Base-by-base conservation (phyloP, 495 filamentous ascomycete genomes). In the Hypoxylon perforatum region DNA sequence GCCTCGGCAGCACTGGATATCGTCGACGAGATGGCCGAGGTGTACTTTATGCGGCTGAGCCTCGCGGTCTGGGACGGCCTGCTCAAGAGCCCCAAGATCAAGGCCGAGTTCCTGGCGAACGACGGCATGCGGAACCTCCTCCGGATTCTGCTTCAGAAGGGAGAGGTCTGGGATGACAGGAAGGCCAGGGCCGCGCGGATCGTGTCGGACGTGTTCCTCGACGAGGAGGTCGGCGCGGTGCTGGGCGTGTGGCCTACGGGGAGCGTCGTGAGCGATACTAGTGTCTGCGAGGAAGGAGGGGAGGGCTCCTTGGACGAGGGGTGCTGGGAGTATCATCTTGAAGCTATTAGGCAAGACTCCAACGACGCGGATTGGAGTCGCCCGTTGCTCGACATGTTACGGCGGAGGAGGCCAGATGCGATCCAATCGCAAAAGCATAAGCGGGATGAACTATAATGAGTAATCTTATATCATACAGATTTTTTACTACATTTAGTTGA, bases 151-250 rank as follows among this genome's bases (percentile, higher is more conserved):
- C 66, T 77, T 15, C 73, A 69, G 53, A 63, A 73, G 12, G 68
- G 69, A 0, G 65, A 64, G 0, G 74, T 72, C 6, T 84, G 79
- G 75, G 78, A 81, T 50, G 62, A 65, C 3, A 62, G 80, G 23
- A 73, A 78, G 49, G 75, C 70, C 25, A 81, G 78, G 61, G 80
- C 83, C 12, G 83, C 76, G 1, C 75, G 82, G 17, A 80, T 88
- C 48, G 72, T 88, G 17, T 74, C 83, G 7, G 87, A 90, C 60
- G 85, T 81, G 56, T 88, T 89, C 47, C 75, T 89, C 17, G 86
- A 88, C 72, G 80, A 82, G 41, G 79, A 83, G 21, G 86, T 88
- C 81, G 82, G 85, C 36, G 84, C 84, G 1, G 69, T 74, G 4
- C 44, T 82, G 2, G 82, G 82, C 4, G 64, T 81, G 54, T 87